Percentiles rank a stretch among this genome's conserved stretches.
Conservation (phyloP, 768 basidiomycete genomes). For the Mycena latifolia region DNA sequence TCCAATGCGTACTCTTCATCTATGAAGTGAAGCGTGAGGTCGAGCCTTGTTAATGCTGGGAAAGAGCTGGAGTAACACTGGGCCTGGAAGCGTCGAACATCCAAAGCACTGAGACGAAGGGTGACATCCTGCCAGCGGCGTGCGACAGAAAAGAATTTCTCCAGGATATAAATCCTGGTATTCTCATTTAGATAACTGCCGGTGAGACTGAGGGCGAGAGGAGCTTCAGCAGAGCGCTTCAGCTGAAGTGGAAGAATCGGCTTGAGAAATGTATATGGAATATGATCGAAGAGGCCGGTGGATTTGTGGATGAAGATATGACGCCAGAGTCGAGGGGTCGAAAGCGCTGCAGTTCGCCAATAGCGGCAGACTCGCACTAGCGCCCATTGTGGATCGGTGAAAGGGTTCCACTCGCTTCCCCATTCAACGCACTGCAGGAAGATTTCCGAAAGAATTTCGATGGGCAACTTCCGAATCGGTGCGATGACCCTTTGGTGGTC, state of each 20-base stretch:
- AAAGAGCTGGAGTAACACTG: neutral
- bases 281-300: neutral
- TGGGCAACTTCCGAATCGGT: neutral
- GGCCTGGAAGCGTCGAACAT: neutral
- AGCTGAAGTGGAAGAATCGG: slow-evolving; percentile 3
- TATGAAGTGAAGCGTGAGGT: neutral
- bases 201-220: neutral
- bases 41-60: neutral
- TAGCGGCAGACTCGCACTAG: too few species aligned
- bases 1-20: neutral
- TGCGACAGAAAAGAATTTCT: neutral
- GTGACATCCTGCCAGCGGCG: slow-evolving; percentile 9
- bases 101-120: neutral
- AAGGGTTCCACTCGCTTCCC: neutral
- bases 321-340: too few species aligned
- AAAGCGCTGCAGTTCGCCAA: too few species aligned
- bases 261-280: too few species aligned
- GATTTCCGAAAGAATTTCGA: slow-evolving; percentile 13
- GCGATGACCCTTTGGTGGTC: neutral
- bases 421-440: neutral
- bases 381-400: neutral
- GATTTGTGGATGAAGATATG: neutral
- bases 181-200: neutral
- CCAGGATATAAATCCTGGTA: neutral
- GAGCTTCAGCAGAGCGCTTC: neutral